Conservation (phyloP, 345 rosid genomes). For the Populus davidiana region DNA sequence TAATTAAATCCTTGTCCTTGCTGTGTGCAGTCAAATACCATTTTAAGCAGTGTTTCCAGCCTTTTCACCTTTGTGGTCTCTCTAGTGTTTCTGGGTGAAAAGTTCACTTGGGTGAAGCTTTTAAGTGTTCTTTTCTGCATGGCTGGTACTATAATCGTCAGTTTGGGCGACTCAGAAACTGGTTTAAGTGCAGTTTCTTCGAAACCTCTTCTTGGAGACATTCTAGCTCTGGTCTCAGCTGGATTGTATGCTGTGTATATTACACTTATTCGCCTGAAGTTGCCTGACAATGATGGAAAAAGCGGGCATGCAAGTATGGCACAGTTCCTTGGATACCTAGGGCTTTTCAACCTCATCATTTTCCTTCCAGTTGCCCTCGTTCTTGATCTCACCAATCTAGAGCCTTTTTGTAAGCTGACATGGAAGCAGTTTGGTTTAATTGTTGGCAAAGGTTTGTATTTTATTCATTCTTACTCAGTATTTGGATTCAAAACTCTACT, state of each 20-base stretch:
- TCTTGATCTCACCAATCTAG: conserved; percentile 63
- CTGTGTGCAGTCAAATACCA: conserved; percentile 79
- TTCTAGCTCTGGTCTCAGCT: conserved; percentile 74
- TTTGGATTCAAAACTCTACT: neutral
- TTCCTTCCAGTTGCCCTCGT: conserved; percentile 76
- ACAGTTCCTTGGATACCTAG: conserved; percentile 84
- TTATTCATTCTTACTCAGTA: neutral
- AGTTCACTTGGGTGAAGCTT: conserved; percentile 85
- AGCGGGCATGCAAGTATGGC: conserved; percentile 78
- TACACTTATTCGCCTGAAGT: conserved; percentile 78
- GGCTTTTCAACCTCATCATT: conserved; percentile 71
- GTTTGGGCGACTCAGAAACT: conserved; percentile 71
- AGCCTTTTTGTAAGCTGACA: conserved; percentile 56
- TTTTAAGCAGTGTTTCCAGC: conserved; percentile 87
- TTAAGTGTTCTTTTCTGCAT: conserved; percentile 87
- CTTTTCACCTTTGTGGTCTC: conserved; percentile 89
- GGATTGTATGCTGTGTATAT: conserved; percentile 73
- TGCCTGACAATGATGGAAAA: conserved; percentile 78
- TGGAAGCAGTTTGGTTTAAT: conserved; percentile 70
- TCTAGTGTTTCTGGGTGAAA: conserved; percentile 71
- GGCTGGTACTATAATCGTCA: conserved; percentile 86
- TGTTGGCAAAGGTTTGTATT: conserved; percentile 72
- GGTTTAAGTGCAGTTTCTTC: conserved; percentile 45
- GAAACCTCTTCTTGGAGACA: conserved; percentile 74
- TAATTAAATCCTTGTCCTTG: conserved; percentile 12